These are phyloP conservation scores for Arthroderma sp. DNA, from an alignment of 2,329 filamentous ascomycete genomes.

Conservation along the genomic window DNA sequence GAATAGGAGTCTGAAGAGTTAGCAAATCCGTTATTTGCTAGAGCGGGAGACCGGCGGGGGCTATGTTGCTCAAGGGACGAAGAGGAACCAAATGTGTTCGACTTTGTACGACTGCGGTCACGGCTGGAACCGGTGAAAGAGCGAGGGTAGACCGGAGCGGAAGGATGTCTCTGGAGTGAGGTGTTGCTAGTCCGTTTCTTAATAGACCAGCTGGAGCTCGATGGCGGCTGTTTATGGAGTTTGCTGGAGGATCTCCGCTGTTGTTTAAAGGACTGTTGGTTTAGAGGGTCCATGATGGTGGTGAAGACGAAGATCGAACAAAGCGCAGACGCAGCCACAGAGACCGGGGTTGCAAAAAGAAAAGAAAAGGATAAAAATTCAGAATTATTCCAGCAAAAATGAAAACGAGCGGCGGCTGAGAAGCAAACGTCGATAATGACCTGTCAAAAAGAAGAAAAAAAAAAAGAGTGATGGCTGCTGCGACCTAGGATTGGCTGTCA, in stretches of 20 bases:
- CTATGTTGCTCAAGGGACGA: conserved; percentile 33
- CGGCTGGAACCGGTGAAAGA: conserved; percentile 26
- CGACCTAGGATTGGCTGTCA: no score
- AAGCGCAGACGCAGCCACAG: conserved; percentile 4
- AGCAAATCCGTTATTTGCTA: conserved; percentile 20
- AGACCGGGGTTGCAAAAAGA: neutral
- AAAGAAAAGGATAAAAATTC: no score
- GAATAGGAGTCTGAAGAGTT: conserved; percentile 21
- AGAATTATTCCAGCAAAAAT: no score
- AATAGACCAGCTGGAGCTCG: conserved; percentile 25
- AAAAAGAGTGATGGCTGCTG: no score
- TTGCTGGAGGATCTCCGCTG: conserved; percentile 26
- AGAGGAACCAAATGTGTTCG: conserved; percentile 34
- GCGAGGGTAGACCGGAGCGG: conserved; percentile 33
- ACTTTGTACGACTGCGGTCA: conserved; percentile 33
- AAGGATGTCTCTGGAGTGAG: conserved; percentile 35
- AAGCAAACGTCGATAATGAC: no score
- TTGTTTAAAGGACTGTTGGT: conserved; percentile 7
- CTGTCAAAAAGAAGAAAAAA: no score
- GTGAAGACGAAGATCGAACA: neutral
- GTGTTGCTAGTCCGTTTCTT: conserved; percentile 31
- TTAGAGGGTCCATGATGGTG: conserved; percentile 9
- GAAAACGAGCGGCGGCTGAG: no score
- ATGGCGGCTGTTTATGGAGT: conserved; percentile 33
- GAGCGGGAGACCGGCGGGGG: conserved; percentile 27